Evolutionary conservation across 1,284 basidiomycete genomes (phyloP), one percentile per base, ranked within the genome.

Genomic region (Ustilago xerochloae): DNA sequence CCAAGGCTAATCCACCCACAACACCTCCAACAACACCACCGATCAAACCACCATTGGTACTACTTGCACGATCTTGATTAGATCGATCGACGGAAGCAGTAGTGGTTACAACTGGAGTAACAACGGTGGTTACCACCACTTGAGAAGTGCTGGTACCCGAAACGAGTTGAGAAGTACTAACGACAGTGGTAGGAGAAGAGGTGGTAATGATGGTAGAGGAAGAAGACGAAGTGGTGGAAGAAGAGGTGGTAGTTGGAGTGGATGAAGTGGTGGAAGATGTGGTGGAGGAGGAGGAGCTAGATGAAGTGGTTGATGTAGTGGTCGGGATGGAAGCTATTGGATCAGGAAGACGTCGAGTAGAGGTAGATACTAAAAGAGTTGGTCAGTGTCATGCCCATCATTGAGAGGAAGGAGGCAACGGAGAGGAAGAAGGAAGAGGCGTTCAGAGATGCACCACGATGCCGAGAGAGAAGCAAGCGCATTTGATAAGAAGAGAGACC

Each of bases 21-120:
- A 81, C 78, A 22, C 79, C 79, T 24, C 79, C 79, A 2, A 80
- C 79, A 22, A 80, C 68, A 22, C 78, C 79, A 16, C 79, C 79
- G 28, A 81, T 79, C 43, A 78, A 62, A 20, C 66, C 79, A 3
- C 56, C 74, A 51, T 81, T 81, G 65, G 43, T 36, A 59, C 61
- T 58, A 46, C 53, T 61, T n/a, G 75, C 60, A 32, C 59, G 52
- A 29, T 61, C 61, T 9, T 43, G 22, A 32, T 54, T n/a, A 46
- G 57, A 10, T 22, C 53, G 49, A 18, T 24, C 38, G 32, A 64
- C 55, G 15, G 64, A 49, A 7, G 61, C 52, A 12, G 70, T 73
- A 20, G 56, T 45, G 48, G 70, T 73, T 28, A 73, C 70, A 5
- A 73, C 64, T 16, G 58, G 63, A 5, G 69, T 67, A 24, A 67